Evolutionary conservation across 768 basidiomycete species (phyloP), one percentile per base, ranked within the genome.

Genomic region (Lyophyllum shimeji): DNA sequence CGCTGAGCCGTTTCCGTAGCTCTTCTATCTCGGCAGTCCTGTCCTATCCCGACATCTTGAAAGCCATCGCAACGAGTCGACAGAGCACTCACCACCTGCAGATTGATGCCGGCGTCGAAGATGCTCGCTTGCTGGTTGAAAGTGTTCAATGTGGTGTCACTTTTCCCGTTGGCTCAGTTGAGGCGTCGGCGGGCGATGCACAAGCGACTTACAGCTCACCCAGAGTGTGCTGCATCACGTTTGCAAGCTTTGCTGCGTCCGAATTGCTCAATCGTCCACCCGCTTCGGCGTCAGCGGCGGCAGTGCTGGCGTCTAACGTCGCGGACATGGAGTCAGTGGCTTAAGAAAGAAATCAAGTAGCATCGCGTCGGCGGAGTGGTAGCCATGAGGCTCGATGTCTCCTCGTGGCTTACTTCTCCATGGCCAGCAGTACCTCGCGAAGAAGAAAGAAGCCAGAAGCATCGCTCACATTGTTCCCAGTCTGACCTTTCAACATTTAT

Each of bases 121-220:
- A 60, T 59, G 7, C 60, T 59, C 3, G 69, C 68, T 53, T 71
- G 69, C 25, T 67, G 66, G 42, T 72, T 70, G 53, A 76, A 56
- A 7, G 56, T 59, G 2, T 55, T 57, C 51, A 76, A 70, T 11
- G 65, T 68, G 18, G 54, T 56, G 8, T 67, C 72, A 11, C 74
- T 75, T 61, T 40, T 54, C 37, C 43, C 34, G 17, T n/a, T 23
- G n/a, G 23, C n/a, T 54, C 37, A 54, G 47, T 34, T 27, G 46
- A 29, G 45, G 31, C 33, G 3, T 31, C 6, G 1, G 24, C 9
- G 33, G 18, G 29, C 17, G 5, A 23, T 7, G 27, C 2, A 52
- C 27, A 18, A 17, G 31, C 9, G 15, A 60, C 63, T 46, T 45
- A 70, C 69, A 70, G 17, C 17, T 31, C 56, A 18, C 40, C 53